Evolutionary conservation across 1,284 basidiomycete genomes (phyloP).

Genomic region (Heterobasidion irregulare): DNA sequence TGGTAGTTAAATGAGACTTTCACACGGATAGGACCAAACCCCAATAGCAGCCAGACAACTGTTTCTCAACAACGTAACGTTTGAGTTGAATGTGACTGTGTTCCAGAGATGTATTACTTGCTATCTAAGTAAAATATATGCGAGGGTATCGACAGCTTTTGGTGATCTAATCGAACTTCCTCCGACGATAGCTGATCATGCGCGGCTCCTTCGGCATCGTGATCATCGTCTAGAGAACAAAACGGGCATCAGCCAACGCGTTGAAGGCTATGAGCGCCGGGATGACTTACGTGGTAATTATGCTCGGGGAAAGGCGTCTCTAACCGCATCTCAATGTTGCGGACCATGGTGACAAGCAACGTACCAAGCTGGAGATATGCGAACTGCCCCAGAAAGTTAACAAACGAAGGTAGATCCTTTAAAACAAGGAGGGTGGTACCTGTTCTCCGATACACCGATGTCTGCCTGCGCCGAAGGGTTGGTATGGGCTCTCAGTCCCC

Average conservation of each 20-base stretch:
- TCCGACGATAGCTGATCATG: slow-evolving; percentile 32
- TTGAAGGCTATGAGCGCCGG: background rate
- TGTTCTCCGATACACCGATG: slow-evolving; percentile 95
- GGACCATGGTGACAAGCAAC: slow-evolving; percentile 74
- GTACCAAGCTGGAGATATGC: slow-evolving; percentile 92
- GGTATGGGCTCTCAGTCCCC: slow-evolving; percentile 86
- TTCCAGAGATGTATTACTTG: background rate
- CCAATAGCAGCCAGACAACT: too few species aligned
- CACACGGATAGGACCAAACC: too few species aligned
- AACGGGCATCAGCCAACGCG: background rate
- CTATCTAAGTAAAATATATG: background rate
- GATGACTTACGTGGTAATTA: slow-evolving; percentile 77
- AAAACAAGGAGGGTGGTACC: slow-evolving; percentile 29
- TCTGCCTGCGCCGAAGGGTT: slow-evolving; percentile 94
- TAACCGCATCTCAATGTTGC: slow-evolving; percentile 70
- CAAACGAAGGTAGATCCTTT: background rate
- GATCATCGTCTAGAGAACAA: slow-evolving; percentile 53
- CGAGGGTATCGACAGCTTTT: background rate
- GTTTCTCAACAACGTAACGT: too few species aligned
- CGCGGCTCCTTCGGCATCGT: slow-evolving; percentile 53
- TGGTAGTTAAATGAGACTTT: too few species aligned
- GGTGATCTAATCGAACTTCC: slow-evolving; percentile 13
- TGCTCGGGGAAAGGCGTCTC: slow-evolving; percentile 67
- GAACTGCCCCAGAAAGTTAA: slow-evolving; percentile 48
- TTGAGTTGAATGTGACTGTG: background rate